Evolutionary conservation across 345 rosid genomes (phyloP).

Genomic region (Melaleuca quinquenervia): DNA sequence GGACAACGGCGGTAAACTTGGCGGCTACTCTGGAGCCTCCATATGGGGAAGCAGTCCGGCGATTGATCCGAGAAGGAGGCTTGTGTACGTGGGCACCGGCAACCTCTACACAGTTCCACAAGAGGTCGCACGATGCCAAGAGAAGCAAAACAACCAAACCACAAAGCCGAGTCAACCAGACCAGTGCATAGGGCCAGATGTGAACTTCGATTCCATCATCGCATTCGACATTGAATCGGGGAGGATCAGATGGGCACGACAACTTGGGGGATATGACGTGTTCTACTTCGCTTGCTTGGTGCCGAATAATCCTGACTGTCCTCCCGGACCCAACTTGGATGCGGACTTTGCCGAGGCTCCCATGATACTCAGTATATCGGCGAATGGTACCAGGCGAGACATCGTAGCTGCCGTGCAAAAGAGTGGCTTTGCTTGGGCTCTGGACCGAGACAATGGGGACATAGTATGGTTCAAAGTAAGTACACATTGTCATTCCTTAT

Average conservation of each 20-base stretch:
- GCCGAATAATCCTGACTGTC: constrained; percentile 35
- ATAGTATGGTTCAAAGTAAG: constrained; percentile 34
- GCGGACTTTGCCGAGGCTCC: constrained; percentile 32
- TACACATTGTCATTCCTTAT: not conserved
- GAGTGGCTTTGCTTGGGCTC: constrained; percentile 39
- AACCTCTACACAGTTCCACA: constrained; percentile 33
- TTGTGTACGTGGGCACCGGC: constrained; percentile 33
- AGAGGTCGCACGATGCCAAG: constrained; percentile 24
- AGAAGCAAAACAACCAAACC: constrained; percentile 31
- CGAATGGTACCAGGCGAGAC: constrained; percentile 8
- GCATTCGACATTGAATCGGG: constrained; percentile 22
- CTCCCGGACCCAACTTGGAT: constrained; percentile 39
- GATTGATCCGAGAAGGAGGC: constrained; percentile 18
- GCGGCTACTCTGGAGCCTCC: constrained; percentile 37
- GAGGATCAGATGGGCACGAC: constrained; percentile 24
- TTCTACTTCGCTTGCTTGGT: constrained; percentile 28
- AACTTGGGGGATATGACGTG: constrained; percentile 30
- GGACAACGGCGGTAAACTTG: constrained; percentile 27
- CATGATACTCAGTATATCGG: constrained; percentile 9
- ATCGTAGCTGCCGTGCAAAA: constrained; percentile 25
- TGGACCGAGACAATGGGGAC: constrained; percentile 24
- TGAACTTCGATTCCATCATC: constrained; percentile 22
- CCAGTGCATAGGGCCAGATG: constrained; percentile 26
- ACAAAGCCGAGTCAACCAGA: constrained; percentile 23
- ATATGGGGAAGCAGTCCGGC: constrained; percentile 50